Evolutionary conservation across 768 basidiomycete species (phyloP).

Genomic region (Leccinum subgranulosum): DNA sequence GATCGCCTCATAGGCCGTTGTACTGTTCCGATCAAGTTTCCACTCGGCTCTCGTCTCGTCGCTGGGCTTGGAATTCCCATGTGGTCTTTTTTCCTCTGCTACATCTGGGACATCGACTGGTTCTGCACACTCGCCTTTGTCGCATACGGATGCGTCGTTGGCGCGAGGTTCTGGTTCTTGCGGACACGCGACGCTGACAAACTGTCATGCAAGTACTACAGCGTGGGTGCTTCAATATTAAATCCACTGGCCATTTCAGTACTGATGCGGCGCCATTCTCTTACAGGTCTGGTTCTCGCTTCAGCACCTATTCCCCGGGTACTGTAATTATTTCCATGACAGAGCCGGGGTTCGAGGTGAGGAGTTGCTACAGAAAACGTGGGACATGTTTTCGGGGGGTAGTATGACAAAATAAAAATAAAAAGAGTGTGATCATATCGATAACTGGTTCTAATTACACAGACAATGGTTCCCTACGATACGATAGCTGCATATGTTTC

Average conservation of each 20-base stretch:
- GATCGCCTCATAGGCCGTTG: slow-evolving; percentile 37
- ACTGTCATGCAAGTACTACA: slow-evolving; percentile 36
- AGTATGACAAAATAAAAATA: not conserved
- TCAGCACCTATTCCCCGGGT: slow-evolving; percentile 33
- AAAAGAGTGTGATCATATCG: not conserved
- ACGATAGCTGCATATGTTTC: not conserved
- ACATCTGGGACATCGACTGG: slow-evolving; percentile 36
- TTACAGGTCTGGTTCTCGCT: slow-evolving; percentile 35
- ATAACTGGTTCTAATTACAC: not conserved
- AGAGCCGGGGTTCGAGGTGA: slow-evolving; percentile 3
- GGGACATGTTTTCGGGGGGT: slow-evolving; percentile 15
- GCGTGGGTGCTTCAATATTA: slow-evolving; percentile 23
- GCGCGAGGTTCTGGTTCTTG: slow-evolving; percentile 31
- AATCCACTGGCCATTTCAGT: not conserved
- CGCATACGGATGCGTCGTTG: slow-evolving; percentile 32
- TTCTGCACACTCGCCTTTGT: slow-evolving; percentile 27
- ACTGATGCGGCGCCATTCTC: not conserved
- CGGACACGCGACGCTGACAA: slow-evolving; percentile 30
- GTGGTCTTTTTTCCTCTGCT: slow-evolving; percentile 37
- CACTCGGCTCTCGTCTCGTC: slow-evolving; percentile 34
- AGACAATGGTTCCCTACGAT: not conserved
- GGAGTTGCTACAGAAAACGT: slow-evolving; percentile 19
- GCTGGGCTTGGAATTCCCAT: slow-evolving; percentile 33
- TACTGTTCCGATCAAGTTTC: slow-evolving; percentile 45
- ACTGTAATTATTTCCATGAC: slow-evolving; percentile 33